Percentiles rank a stretch among this genome's conserved stretches.
These are phyloP conservation scores for Cryptosporidium xiaoi DNA, from an alignment of 169 alveolate species.

Conservation along the genomic window DNA sequence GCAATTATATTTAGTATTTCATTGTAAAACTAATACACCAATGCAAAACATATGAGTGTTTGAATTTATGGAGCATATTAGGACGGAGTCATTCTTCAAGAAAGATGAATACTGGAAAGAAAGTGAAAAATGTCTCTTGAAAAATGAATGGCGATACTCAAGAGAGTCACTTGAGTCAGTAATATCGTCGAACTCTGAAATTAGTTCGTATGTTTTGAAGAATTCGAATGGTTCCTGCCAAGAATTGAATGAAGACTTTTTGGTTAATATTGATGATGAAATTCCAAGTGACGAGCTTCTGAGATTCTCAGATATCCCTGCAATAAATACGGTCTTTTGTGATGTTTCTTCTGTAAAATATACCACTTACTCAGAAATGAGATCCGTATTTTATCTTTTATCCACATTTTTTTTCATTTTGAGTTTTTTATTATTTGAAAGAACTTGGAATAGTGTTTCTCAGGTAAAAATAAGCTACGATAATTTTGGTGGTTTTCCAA, in stretches of 20 bases:
- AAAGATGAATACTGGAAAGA: constrained; percentile 71
- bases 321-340: constrained; percentile 37
- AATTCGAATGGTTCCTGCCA: constrained; percentile 9
- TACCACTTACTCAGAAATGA: constrained; percentile 39
- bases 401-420: constrained; percentile 27
- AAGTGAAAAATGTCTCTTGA: constrained; percentile 32
- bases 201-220: constrained; percentile 4
- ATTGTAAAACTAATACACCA: too few relatives aligned
- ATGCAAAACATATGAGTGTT: too few relatives aligned
- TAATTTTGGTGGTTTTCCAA: constrained; percentile 12
- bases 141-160: constrained; percentile 47
- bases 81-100: constrained; percentile 25
- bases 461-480: constrained; percentile 32
- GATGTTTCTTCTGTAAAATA: constrained; percentile 62
- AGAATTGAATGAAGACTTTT: constrained; percentile 8
- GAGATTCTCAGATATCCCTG: constrained; percentile 25
- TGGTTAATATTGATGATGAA: constrained; percentile 42
- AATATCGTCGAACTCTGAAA: constrained; percentile 19
- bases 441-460: constrained; percentile 40
- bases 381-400: constrained; percentile 9
- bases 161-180: constrained; percentile 52
- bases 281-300: constrained; percentile 4
- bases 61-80: constrained; percentile 15
- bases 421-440: constrained; percentile 23
- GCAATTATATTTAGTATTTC: too few relatives aligned